These are phyloP conservation scores for Pisolithus thermaeus DNA, from an alignment of 1,284 basidiomycete species.

Conservation along the genomic window DNA sequence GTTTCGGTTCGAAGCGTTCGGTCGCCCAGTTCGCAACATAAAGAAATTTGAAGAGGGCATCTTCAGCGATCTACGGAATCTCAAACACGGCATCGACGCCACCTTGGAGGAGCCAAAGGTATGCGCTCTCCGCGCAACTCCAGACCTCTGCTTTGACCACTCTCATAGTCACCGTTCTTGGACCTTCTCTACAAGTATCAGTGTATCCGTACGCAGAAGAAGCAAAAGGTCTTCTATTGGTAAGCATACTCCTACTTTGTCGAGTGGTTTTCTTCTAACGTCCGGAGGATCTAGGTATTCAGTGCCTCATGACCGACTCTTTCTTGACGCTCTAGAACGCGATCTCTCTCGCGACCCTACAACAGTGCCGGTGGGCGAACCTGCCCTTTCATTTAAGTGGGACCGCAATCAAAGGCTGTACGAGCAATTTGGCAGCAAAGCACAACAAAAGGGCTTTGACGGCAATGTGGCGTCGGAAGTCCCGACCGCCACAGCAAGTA, in stretches of 20 bases:
- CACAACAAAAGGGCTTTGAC: conserved; percentile 41
- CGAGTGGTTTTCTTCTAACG: conserved; percentile 3
- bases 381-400: conserved; percentile 77
- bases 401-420: conserved; percentile 80
- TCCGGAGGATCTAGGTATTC: conserved; percentile 55
- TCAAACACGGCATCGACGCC: conserved; percentile 88
- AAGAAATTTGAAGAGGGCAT: conserved; percentile 94
- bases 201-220: conserved; percentile 93
- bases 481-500: conserved; percentile 41
- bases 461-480: conserved; percentile 42
- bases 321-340: conserved; percentile 89
- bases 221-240: conserved; percentile 95
- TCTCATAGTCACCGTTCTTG: conserved; percentile 74
- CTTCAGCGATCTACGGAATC: conserved; percentile 84
- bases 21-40: conserved; percentile 73
- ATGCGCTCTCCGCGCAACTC: conserved; percentile 11
- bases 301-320: conserved; percentile 91
- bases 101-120: conserved; percentile 92
- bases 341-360: conserved; percentile 89
- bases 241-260: conserved; percentile 30
- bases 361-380: conserved; percentile 71
- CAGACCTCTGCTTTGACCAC: conserved; percentile 1
- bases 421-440: conserved; percentile 70
- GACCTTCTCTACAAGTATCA: conserved; percentile 92
- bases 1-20: conserved; percentile 88